Evolutionary conservation across 177 flowering plant species (phyloP).

Genomic region (Vitis hybrid): DNA sequence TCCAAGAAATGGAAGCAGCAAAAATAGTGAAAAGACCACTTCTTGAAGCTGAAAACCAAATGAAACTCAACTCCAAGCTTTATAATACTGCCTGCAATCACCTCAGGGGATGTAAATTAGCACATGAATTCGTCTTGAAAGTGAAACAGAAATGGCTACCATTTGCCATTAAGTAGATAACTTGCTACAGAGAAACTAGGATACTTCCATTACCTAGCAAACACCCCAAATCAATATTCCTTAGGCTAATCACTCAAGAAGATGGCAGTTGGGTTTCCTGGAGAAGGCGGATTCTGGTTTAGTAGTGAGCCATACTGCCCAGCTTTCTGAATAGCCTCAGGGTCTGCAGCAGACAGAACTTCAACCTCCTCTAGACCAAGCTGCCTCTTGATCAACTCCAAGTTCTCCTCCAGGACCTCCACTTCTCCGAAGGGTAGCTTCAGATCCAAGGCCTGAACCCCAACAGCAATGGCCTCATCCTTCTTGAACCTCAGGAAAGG

Average conservation of each 20-base stretch:
- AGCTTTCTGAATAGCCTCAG: conserved; percentile 47
- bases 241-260: conserved; percentile 33
- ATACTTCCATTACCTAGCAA: background rate
- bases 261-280: conserved; percentile 83
- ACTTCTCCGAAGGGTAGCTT: conserved; percentile 81
- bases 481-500: conserved; percentile 89
- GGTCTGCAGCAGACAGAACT: conserved; percentile 52
- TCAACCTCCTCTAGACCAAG: conserved; percentile 71
- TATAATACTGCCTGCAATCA: too few relatives aligned
- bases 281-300: conserved; percentile 75
- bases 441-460: conserved; percentile 74
- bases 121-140: too few relatives aligned
- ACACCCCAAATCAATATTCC: background rate
- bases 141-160: too few relatives aligned
- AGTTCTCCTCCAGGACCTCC: conserved; percentile 72
- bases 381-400: conserved; percentile 75
- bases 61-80: too few relatives aligned
- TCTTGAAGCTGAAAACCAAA: too few relatives aligned
- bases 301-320: conserved; percentile 47
- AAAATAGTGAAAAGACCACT: too few relatives aligned
- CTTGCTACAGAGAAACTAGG: too few relatives aligned
- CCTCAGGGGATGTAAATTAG: too few relatives aligned
- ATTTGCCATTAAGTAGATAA: too few relatives aligned
- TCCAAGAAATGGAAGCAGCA: too few relatives aligned
- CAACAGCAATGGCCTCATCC: conserved; percentile 62